These are phyloP conservation scores for Candida boidinii DNA, from an alignment of 805 yeast genomes.

Conservation along the genomic window DNA sequence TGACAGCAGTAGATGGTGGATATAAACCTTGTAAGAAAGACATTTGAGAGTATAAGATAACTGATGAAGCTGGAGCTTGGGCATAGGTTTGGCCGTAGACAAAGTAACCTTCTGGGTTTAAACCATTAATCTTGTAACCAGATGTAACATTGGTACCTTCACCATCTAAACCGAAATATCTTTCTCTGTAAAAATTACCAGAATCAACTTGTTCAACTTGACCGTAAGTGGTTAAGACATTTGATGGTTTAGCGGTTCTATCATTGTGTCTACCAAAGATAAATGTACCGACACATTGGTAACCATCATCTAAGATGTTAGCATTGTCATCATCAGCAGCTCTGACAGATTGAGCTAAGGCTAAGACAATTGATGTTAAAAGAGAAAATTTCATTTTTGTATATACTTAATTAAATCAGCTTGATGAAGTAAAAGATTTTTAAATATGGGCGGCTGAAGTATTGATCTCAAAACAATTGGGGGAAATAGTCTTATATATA, in stretches of 20 bases:
- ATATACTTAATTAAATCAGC: background rate
- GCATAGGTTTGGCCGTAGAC: constrained; percentile 28
- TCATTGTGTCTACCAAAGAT: constrained; percentile 44
- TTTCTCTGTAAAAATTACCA: constrained; percentile 32
- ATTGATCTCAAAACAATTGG: no score
- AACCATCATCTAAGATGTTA: constrained; percentile 13
- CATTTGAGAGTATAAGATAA: constrained; percentile 31
- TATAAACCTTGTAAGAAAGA: constrained; percentile 40
- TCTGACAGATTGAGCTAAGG: constrained; percentile 1
- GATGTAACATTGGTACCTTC: constrained; percentile 16
- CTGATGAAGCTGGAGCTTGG: constrained; percentile 27
- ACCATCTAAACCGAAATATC: constrained; percentile 31
- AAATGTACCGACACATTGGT: constrained; percentile 30
- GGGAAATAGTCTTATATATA: no score
- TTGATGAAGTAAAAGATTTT: no score
- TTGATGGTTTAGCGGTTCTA: constrained; percentile 37
- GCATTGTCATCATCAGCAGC: constrained; percentile 16
- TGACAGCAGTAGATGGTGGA: constrained; percentile 29
- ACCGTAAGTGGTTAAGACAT: constrained; percentile 34
- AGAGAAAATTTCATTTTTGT: background rate
- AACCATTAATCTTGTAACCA: constrained; percentile 21
- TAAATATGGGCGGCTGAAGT: no score
- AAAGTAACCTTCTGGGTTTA: constrained; percentile 27
- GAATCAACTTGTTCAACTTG: constrained; percentile 26
- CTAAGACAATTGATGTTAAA: constrained; percentile 1